Evolutionary conservation across 2,329 filamentous ascomycete species (phyloP).

Genomic region (Pyricularia pennisetigena): DNA sequence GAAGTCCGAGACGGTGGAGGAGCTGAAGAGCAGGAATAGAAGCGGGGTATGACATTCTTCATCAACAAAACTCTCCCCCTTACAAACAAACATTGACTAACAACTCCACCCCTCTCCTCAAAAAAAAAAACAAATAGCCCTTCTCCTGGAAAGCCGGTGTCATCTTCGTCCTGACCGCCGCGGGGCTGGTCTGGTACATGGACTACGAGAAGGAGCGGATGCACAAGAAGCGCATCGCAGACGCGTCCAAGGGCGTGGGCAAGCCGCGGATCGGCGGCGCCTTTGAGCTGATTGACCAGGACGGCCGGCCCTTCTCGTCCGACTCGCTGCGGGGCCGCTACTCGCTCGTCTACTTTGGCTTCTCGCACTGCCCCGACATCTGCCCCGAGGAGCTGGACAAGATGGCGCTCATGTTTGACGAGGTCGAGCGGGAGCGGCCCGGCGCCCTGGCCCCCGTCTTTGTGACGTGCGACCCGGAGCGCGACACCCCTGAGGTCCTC

Average conservation of each 20-base stretch:
- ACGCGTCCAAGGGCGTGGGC: conserved; percentile 87
- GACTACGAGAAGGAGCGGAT: conserved; percentile 86
- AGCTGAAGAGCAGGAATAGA: conserved; percentile 47
- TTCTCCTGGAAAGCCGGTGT: conserved; percentile 89
- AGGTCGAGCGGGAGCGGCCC: conserved; percentile 42
- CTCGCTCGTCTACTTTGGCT: conserved; percentile 87
- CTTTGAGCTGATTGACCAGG: conserved; percentile 73
- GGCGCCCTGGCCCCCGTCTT: conserved; percentile 66
- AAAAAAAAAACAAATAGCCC: conserved; percentile 52
- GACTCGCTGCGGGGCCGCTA: conserved; percentile 82
- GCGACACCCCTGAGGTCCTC: conserved; percentile 78
- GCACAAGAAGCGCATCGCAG: conserved; percentile 78
- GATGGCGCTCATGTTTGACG: conserved; percentile 92
- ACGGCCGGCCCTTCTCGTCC: conserved; percentile 68
- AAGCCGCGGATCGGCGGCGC: conserved; percentile 85
- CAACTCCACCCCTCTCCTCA: conserved; percentile 7
- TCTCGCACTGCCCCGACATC: conserved; percentile 96
- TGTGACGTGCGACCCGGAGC: conserved; percentile 88
- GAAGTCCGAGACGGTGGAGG: conserved; percentile 44
- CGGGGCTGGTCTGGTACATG: conserved; percentile 78
- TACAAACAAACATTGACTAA: background rate
- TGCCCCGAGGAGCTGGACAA: conserved; percentile 99
- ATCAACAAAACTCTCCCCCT: no score
- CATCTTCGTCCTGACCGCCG: conserved; percentile 73
- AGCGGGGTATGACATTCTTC: conserved; percentile 35